Base-by-base conservation (phyloP, 208 protist species). In the Trypanosoma brucei region DNA sequence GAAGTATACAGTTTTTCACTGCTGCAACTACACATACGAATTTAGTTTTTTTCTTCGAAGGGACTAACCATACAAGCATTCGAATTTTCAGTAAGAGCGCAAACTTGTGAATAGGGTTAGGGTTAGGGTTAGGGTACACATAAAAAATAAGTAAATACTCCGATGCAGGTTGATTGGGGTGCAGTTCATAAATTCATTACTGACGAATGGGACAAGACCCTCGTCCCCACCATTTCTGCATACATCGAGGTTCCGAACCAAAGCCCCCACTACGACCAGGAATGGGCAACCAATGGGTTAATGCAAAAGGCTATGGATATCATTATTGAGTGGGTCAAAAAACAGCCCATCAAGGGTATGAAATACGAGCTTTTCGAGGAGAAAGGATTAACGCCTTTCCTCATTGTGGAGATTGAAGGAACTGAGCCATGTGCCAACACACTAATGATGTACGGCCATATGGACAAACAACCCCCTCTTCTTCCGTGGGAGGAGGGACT, bases 381-480 rank as follows among this genome's bases (percentile, higher is more conserved):
- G 48, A 61, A 79, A 40, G 86, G 83, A 51, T 72, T 71, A 40
- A 96, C 91, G 11, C 91, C 91, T 30, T 90, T 97, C 54, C 69
- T 97, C 4, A 67, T 95, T 50, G 57, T 94, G 35, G 86, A 96
- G 53, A 78, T 97, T 64, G 71, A 60, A 13, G 84, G 76, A 22
- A 91, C 84, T 9, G 64, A 66, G 42, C 66, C 79, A 22, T 88
- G 73, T 7, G 55, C 68, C 48, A 79, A 84, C 55, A 90, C 84
- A 44, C 80, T 97, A 42, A 74, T 98, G 22, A 86, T 98, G 70
- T 98, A 98, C 76, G 96, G 96, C 42, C 96, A 98, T 70, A 92
- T 98, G 85, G 97, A 98, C 69, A 98, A 98, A 76, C 95, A 98
- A 88, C 97, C 97, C 35, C 96, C 96, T 30, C 68, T 98, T 42